Base-by-base conservation (phyloP, 805 yeast genomes). In the Wickerhamiella parazyma region DNA sequence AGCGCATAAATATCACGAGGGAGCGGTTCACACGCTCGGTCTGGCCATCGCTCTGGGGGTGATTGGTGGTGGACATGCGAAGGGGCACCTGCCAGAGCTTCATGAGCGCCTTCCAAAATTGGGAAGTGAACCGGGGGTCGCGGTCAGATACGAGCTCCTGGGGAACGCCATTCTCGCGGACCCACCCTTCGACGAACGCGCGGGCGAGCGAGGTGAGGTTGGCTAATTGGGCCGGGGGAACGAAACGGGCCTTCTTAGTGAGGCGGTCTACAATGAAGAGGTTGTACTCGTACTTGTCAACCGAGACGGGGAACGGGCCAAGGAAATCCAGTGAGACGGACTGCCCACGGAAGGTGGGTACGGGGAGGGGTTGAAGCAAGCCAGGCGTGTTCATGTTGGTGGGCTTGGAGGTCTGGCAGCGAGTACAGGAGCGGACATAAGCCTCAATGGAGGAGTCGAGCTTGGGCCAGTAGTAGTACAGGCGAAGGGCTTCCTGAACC, bases 231-330 rank as follows among this genome's bases (percentile, higher is more conserved):
- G 19, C 24, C 31, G 12, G 12, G 6, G 31, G 12, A 14, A 36
- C 31, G 7, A 36, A 22, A 18, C n/a, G 28, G n/a, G 39, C 39
- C n/a, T 28, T 26, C n/a, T 36, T 36, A 17, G 39, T 36, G 29
- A 36, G 39, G 18, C 39, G 39, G 16, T 36, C 39, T 28, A 36
- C 39, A 18, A 36, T 7, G 14, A 24, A 28, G 19, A 36, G 16
- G 11, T 21, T 22, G 16, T 12, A 7, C 5, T 36, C 31, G 20
- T 22, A 28, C 4, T 28, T 28, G 24, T 21, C 24, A 8, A 8
- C 24, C 8, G 24, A 21, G 14, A 4, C 6, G 10, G 39, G 39
- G 5, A 22, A 16, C 3, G 19, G 11, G n/a, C 19, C n/a, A 4
- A 36, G 6, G 31, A 36, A 36, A 14, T 36, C 39, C 19, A 36